phyloP scores from a whole-genome alignment of 176 grass and related monocot species.

The Oryza meyeriana region DNA sequence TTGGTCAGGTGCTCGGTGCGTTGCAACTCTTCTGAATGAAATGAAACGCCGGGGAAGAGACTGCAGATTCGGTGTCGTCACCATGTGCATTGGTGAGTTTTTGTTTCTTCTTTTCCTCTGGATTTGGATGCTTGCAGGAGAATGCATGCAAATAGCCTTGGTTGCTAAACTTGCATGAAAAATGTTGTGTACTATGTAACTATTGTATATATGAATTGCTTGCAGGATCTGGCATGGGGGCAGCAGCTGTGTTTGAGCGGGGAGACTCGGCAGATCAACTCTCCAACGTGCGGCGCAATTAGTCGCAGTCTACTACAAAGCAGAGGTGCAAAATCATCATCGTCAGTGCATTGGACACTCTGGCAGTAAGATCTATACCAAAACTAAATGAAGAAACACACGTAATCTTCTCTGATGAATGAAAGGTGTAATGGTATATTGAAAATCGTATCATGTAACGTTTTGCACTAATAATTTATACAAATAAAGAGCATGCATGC shows the following conservation, averaged over 20 bases:
- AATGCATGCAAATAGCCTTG: neutral
- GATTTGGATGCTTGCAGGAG: neutral
- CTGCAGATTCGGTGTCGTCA: conserved; percentile 87
- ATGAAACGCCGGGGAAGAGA: conserved; percentile 96
- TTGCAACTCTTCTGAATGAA: conserved; percentile 86
- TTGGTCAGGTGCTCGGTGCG: conserved; percentile 70
- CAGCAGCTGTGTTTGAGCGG: conserved; percentile 87
- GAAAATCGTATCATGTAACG: neutral
- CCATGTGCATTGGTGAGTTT: conserved; percentile 86
- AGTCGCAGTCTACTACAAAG: conserved; percentile 42
- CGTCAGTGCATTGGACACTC: neutral
- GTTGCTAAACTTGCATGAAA: neutral
- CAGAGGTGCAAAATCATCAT: neutral
- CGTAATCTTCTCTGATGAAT: neutral
- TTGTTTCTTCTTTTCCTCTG: neutral
- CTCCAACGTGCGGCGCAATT: conserved; percentile 49
- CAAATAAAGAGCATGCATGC: conserved; percentile 6
- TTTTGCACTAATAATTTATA: neutral
- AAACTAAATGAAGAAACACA: neutral
- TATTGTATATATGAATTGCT: neutral
- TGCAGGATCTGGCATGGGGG: conserved; percentile 90
- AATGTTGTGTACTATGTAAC: neutral
- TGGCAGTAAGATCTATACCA: neutral
- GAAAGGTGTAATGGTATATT: neutral
- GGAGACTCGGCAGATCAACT: conserved; percentile 69